Base-by-base conservation (phyloP, 129 eudicot species). In the Ambrosia artemisiifolia region DNA sequence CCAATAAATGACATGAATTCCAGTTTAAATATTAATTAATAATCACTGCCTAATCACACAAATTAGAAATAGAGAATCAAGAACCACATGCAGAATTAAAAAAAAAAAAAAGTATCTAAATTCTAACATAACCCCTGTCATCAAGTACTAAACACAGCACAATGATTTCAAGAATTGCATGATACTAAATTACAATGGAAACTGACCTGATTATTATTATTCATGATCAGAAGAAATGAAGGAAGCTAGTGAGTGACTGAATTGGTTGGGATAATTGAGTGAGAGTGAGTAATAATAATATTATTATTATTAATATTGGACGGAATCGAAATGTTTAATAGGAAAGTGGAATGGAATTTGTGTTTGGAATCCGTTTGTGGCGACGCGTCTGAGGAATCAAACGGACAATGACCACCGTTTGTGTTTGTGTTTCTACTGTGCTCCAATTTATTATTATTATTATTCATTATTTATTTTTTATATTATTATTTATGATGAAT, bases 361-460 rank as follows among this genome's bases (percentile, higher is more conserved):
- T 40, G 79, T 70, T 82, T 87, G 87, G 80, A 83, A 75, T 87
- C 93, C 89, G 89, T 70, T 44, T 53, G 85, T 82, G 84, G 88
- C 86, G 86, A 83, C 83, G 84, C 83, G 86, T 77, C 83, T 55
- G 74, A 69, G 64, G 72, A 78, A 79, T 73, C 79, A 67, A 57
- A 75, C 28, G 85, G 81, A 71, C 44, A 71, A 40, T 59, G 81
- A 81, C 81, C 64, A 74, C 71, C 74, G 64, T 80, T 56, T 69
- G 51, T 42, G 20, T 33, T 59, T 46, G 68, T 38, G 28, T 20
- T 6, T 2, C 56, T 24, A 24, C 2, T 50, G 5, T 2, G 24
- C 24, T n/a, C 20, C 56, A n/a, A 14, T 50, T 50, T 50, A 16
- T 50, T n/a, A 14, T 7, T 43, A 6, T 43, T 43, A 43, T 6